Base-by-base conservation (phyloP, 2,329 filamentous ascomycete genomes). In the Aureobasidium sp. region DNA sequence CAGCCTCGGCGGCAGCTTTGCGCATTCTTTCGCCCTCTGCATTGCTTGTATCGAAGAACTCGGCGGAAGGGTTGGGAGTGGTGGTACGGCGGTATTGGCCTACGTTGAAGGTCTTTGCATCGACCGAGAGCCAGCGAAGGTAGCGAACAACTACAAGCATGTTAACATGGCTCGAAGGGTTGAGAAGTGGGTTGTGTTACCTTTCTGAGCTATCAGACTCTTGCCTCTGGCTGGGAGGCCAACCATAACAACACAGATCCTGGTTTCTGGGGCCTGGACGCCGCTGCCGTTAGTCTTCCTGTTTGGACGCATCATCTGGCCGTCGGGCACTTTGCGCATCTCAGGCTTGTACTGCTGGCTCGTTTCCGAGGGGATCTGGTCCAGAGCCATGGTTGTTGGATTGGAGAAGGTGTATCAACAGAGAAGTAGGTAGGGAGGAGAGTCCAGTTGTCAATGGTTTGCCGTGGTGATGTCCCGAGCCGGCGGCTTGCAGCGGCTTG, bases 221-320 rank as follows among this genome's bases (percentile, higher is more conserved):
- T 99, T 99, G 70, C 94, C 94, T 67, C 94, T 83, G 63, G 94
- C 94, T 60, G 94, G 94, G 72, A 99, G 81, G 66, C 94, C 94
- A 63, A 99, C 94, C 94, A 99, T 97, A 69, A 99, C 91, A 65
- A 99, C 92, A 75, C 93, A 97, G 78, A 99, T 95, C 74, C 89
- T 90, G 63, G 90, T 93, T 75, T 96, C 91, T 79, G 97, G 93
- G 69, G 89, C 89, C 89, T 95, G 88, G 65, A 92, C 82, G 70
- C 87, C 88, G 68, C 84, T 77, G 66, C 87, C 85, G 73, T 79
- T 80, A 77, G 77, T 76, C 68, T 71, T 77, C 35, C 61, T 60
- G 45, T 60, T 64, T 9, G 63, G 63, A 53, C 63, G 55, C 57
- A 60, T 61, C 42, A 58, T 57, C 27, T 57, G 29, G 6, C 42